These are phyloP conservation scores for Linaria vulgaris DNA, from an alignment of 257 asterid species.

Conservation along the genomic window DNA sequence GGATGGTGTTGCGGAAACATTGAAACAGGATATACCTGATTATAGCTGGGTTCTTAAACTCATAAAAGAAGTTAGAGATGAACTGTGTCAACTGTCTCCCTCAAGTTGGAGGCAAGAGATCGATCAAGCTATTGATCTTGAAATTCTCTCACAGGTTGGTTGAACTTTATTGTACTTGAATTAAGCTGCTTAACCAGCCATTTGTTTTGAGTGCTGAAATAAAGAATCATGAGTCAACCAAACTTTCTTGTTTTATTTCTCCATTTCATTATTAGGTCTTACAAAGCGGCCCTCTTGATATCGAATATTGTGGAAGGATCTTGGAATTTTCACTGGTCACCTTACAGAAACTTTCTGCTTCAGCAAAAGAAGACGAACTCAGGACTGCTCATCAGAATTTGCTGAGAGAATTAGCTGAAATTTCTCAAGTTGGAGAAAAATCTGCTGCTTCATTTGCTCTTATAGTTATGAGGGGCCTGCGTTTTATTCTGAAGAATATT, in stretches of 20 bases:
- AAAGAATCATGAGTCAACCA: not conserved
- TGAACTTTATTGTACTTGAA: not conserved
- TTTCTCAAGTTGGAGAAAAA: not conserved
- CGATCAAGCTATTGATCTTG: slow-evolving; percentile 68
- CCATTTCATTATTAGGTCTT: slow-evolving; percentile 2
- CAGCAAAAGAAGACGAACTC: slow-evolving; percentile 69
- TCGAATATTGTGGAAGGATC: slow-evolving; percentile 67
- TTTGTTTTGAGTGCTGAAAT: not conserved
- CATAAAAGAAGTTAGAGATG: slow-evolving; percentile 84
- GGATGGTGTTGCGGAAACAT: slow-evolving; percentile 82
- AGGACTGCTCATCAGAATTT: slow-evolving; percentile 52
- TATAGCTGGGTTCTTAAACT: slow-evolving; percentile 62
- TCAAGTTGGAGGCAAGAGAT: slow-evolving; percentile 81
- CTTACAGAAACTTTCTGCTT: slow-evolving; percentile 79
- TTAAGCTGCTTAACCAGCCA: not conserved
- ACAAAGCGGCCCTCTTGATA: slow-evolving; percentile 51
- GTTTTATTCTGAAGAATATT: slow-evolving; percentile 76
- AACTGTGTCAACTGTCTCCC: slow-evolving; percentile 74
- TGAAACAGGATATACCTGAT: slow-evolving; percentile 64
- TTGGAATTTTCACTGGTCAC: slow-evolving; percentile 64
- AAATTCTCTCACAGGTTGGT: slow-evolving; percentile 71
- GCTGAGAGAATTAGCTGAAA: slow-evolving; percentile 52
- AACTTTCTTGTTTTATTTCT: not conserved
- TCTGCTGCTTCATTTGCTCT: slow-evolving; percentile 16
- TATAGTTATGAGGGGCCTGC: slow-evolving; percentile 66